Base-by-base conservation (phyloP, 2,329 filamentous ascomycete species). In the Cordyceps cicadae region DNA sequence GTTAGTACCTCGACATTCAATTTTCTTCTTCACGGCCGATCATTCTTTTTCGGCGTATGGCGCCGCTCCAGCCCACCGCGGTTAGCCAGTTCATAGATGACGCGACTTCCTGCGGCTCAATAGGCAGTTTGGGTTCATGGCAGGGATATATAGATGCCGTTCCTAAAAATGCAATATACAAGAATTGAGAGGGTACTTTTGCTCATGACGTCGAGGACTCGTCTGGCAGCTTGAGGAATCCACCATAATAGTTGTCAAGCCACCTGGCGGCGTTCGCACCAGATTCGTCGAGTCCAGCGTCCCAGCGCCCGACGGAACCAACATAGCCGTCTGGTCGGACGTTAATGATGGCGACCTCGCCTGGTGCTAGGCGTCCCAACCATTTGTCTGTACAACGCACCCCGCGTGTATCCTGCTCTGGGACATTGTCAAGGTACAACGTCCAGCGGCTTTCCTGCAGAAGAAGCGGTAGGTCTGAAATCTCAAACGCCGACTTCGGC, bases 311-410 rank as follows among this genome's bases (percentile, higher is more conserved):
- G 26, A 89, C 72, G n/a, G 80, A 84, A 1, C 87, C 88, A 5
- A 90, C 83, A 69, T 90, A 91, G 12, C 88, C 87, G 71, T 91
- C 88, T 0, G 88, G 88, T 5, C 88, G 79, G 1, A 91, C 85
- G 66, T 87, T 86, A 46, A 87, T 76, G 46, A 90, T 80, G 5
- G 82, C 84, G 6, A 87, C 80, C 64, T 87, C 81, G 11, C 79
- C 76, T 0, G 77, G 75, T 0, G 74, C 75, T 3, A 89, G 73
- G 51, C 76, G 79, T 46, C 84, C 86, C 7, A 89, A 75, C 87
- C 87, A 91, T 70, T 88, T 90, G 66, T 85, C 80, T 11, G 83
- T 88, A 70, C 84, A 88, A 37, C 77, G 71, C 43, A 74, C 68
- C 45, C 77, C 77, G 26, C 78, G 76, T 3, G 79, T 81, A 59